Evolutionary conservation across 2,329 filamentous ascomycete species (phyloP), one percentile per base, ranked within the genome.

Genomic region (Myriosclerotinia scirpicola): DNA sequence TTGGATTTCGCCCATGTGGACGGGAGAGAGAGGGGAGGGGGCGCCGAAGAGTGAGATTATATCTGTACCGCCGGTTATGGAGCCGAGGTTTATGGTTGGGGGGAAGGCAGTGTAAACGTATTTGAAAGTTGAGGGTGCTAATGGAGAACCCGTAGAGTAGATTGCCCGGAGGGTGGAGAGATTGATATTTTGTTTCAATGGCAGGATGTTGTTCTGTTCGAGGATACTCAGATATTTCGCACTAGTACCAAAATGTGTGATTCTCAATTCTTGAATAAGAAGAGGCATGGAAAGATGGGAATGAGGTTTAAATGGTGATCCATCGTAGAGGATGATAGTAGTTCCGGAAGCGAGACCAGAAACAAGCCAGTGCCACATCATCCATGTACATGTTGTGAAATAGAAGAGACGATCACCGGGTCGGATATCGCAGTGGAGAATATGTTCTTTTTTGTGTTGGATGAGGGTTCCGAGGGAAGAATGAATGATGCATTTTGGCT

Each of bases 321-420:
- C 95, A 64, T 96, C 92, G 78, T 97, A 99, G 5, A 98, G 83
- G 26, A 98, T 84, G 15, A 98, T 81, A 0, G 92, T 94, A 14
- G 91, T 86, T 64, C 94, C 94, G 40, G 87, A 88, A 12, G 93
- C 91, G 5, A 98, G 86, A 7, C 89, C 92, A 0, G 92, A 94
- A 26, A 97, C 85, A 52, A 93, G 88, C 93, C 94, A 98, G 77
- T 98, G 94, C 93, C 93, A 97, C 94, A 98, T 98, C 93, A 99
- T 98, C 95, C 93, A 97, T 0, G 92, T 96, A 14, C 90, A 93
- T 4, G 93, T 97, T 1, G 93, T 97, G 80, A 93, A 97, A 80
- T 97, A 97, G 78, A 97, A 91, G 75, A 97, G 83, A 26, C 89
- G 85, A 53, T 93, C 91, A 2, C 82, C 81, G 0, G 89, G 84